A percentile compares a stretch with the other conserved stretches of the same genome.
Evolutionary conservation across 306 rosid genomes (phyloP).

Genomic region (Rubus parviflorus): DNA sequence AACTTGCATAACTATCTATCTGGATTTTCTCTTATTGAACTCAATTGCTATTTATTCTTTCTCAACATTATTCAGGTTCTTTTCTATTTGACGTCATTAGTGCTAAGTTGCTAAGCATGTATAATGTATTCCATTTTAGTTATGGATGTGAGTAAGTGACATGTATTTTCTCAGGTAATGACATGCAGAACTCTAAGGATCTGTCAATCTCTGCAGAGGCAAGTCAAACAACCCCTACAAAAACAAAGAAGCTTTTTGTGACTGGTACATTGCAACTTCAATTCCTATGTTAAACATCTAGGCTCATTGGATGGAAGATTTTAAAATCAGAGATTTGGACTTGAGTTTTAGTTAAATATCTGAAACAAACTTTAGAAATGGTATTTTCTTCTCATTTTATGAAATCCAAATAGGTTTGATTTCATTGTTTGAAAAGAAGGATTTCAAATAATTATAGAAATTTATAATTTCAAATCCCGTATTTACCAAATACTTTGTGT

Average conservation of each 20-base stretch:
- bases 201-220: constrained; percentile 32
- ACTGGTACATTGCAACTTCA: constrained; percentile 38
- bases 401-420: too few relatives aligned
- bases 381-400: background rate
- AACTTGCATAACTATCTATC: background rate
- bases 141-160: background rate
- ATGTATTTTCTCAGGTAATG: constrained; percentile 33
- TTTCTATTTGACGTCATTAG: background rate
- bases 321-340: background rate
- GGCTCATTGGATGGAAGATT: background rate
- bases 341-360: background rate
- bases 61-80: background rate
- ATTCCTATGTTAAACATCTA: background rate
- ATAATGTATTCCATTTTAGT: background rate
- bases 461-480: background rate
- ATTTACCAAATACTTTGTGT: background rate
- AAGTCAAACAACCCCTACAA: constrained; percentile 31
- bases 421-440: too few relatives aligned
- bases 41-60: background rate
- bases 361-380: background rate
- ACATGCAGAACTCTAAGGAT: constrained; percentile 24
- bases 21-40: background rate
- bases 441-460: too few relatives aligned
- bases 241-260: constrained; percentile 54
- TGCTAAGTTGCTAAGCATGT: background rate